phyloP scores from a whole-genome alignment of 352 stramenopile species.

The Halophytophthora batemanensis region DNA sequence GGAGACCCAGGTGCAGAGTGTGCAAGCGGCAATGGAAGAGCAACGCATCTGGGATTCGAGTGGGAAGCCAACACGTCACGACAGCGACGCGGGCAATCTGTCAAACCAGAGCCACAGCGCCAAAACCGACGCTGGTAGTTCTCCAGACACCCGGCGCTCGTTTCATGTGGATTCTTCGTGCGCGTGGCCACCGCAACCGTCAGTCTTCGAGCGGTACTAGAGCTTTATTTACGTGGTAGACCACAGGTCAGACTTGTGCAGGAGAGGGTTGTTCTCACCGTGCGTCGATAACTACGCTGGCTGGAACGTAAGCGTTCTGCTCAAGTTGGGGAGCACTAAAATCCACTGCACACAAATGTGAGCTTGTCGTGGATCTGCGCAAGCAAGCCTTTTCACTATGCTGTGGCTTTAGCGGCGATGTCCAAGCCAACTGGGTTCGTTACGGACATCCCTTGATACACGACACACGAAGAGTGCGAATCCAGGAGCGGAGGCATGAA shows the following conservation, averaged over 20 bases:
- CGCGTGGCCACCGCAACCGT: conserved; percentile 36
- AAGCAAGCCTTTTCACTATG: too few relatives aligned
- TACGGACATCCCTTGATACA: too few relatives aligned
- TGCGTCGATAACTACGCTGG: too few relatives aligned
- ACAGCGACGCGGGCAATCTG: neutral
- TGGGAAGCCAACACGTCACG: neutral
- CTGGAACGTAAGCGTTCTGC: too few relatives aligned
- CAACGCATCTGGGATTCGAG: conserved; percentile 6
- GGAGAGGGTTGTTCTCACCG: too few relatives aligned
- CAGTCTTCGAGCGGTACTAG: conserved; percentile 33
- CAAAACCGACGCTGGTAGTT: neutral
- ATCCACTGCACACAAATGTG: too few relatives aligned
- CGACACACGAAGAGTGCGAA: too few relatives aligned
- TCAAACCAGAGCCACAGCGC: conserved; percentile 1
- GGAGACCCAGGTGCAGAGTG: conserved; percentile 27
- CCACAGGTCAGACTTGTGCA: neutral
- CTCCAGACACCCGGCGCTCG: conserved; percentile 1
- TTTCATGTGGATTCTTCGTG: conserved; percentile 26
- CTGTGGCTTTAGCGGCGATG: too few relatives aligned
- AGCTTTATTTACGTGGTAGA: neutral
- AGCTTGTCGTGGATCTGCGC: too few relatives aligned
- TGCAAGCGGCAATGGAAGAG: conserved; percentile 15
- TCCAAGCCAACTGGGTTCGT: too few relatives aligned
- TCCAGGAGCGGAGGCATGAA: too few relatives aligned
- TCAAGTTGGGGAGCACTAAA: too few relatives aligned